Percentiles rank a stretch among this genome's conserved stretches.
Evolutionary conservation across 176 grass and related monocot genomes (phyloP).

Genomic region (Hsuehochloa calcarea): DNA sequence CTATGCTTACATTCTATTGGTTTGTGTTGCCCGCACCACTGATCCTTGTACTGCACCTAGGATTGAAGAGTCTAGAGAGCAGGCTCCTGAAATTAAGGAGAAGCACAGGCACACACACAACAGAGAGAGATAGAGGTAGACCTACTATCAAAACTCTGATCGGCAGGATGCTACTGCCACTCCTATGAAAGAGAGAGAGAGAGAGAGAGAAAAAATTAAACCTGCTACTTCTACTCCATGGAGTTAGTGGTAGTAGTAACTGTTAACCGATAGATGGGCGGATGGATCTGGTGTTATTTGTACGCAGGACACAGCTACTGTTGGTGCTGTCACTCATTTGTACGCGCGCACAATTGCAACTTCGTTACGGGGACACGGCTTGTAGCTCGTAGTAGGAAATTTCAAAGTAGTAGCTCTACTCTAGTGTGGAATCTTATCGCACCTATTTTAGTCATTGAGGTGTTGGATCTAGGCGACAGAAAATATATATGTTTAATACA

Average conservation of each 20-base stretch:
- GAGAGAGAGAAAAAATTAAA: not conserved
- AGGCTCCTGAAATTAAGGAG: not conserved
- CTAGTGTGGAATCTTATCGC: too few relatives aligned
- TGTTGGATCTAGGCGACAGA: too few relatives aligned
- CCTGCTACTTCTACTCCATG: not conserved
- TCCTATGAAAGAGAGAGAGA: not conserved
- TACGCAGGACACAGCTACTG: not conserved
- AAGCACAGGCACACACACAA: too few relatives aligned
- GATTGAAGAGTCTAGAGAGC: not conserved
- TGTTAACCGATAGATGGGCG: not conserved
- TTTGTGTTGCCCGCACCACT: not conserved
- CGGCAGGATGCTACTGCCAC: not conserved
- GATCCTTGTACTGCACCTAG: not conserved
- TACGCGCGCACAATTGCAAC: not conserved
- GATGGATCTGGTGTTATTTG: slow-evolving; percentile 7
- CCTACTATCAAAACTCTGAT: not conserved
- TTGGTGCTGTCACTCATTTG: not conserved
- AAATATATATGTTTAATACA: too few relatives aligned
- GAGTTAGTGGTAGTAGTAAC: not conserved
- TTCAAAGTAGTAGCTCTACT: too few relatives aligned
- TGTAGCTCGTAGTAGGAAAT: too few relatives aligned
- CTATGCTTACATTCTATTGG: not conserved
- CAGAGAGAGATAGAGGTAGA: not conserved
- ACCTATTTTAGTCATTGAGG: too few relatives aligned
- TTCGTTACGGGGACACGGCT: not conserved